phyloP scores from a whole-genome alignment of 2,329 filamentous ascomycete genomes.

The Exophiala spinifera region DNA sequence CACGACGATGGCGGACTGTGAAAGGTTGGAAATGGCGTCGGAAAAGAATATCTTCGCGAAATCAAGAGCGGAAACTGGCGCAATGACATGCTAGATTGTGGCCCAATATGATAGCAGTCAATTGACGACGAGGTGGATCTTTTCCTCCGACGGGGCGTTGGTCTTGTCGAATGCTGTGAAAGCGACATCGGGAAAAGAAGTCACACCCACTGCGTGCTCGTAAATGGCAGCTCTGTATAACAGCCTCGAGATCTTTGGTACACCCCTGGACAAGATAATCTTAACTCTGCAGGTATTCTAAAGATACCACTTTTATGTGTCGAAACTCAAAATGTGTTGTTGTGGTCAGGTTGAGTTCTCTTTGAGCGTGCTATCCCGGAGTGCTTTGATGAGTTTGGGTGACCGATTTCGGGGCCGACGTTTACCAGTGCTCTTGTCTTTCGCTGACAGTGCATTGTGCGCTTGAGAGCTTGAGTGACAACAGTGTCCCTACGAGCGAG shows the following conservation, averaged over 20 bases:
- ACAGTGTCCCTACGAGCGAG: no score
- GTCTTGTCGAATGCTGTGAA: no score
- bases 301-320: constrained; percentile 1
- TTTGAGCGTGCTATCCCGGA: no score
- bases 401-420: not conserved
- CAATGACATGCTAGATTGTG: no score
- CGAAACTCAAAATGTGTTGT: not conserved
- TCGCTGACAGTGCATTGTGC: not conserved
- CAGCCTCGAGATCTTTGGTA: constrained; percentile 4
- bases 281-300: constrained; percentile 7
- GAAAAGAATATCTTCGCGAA: not conserved
- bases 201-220: not conserved
- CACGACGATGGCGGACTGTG: not conserved
- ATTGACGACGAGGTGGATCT: no score
- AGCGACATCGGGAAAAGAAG: no score
- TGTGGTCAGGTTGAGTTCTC: not conserved
- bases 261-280: constrained; percentile 2
- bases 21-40: not conserved
- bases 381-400: no score
- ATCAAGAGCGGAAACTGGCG: no score
- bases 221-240: constrained; percentile 11
- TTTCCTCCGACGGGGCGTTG: no score
- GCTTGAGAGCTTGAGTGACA: no score
- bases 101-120: no score
- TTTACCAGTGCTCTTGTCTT: not conserved